Evolutionary conservation across 768 basidiomycete genomes (phyloP).

Genomic region (Serendipita vermifera): DNA sequence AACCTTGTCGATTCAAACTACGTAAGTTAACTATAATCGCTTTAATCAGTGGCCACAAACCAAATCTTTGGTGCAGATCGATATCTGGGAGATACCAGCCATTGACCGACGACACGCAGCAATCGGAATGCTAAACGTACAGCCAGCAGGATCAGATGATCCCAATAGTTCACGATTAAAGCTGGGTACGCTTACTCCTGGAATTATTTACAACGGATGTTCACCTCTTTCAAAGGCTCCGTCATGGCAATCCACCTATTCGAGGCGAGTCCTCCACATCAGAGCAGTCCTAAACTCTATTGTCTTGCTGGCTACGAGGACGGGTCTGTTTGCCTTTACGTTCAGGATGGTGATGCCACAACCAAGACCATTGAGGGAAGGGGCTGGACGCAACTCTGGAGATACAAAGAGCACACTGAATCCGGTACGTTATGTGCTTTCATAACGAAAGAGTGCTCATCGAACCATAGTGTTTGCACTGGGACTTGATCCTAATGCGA

Average conservation of each 20-base stretch:
- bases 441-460: not conserved
- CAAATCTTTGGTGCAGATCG: slow-evolving; percentile 40
- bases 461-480: slow-evolving; percentile 65
- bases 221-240: not conserved
- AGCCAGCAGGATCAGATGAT: not conserved
- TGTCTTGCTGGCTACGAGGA: slow-evolving; percentile 75
- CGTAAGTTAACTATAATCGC: not conserved
- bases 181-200: slow-evolving; percentile 3
- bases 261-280: slow-evolving; percentile 15
- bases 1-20: slow-evolving; percentile 82
- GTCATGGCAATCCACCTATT: slow-evolving; percentile 78
- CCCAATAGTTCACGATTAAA: slow-evolving; percentile 12
- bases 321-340: slow-evolving; percentile 64
- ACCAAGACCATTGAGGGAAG: slow-evolving; percentile 50
- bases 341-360: slow-evolving; percentile 30
- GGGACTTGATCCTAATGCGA: slow-evolving; percentile 46
- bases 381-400: slow-evolving; percentile 67
- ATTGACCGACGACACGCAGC: slow-evolving; percentile 67
- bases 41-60: not conserved
- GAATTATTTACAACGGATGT: not conserved
- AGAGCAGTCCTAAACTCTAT: slow-evolving; percentile 28
- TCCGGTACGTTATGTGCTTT: slow-evolving; percentile 36
- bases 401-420: slow-evolving; percentile 51
- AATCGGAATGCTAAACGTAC: slow-evolving; percentile 45
- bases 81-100: slow-evolving; percentile 71